Base-by-base conservation (phyloP, 2,329 filamentous ascomycete species). In the Capronia americana region DNA sequence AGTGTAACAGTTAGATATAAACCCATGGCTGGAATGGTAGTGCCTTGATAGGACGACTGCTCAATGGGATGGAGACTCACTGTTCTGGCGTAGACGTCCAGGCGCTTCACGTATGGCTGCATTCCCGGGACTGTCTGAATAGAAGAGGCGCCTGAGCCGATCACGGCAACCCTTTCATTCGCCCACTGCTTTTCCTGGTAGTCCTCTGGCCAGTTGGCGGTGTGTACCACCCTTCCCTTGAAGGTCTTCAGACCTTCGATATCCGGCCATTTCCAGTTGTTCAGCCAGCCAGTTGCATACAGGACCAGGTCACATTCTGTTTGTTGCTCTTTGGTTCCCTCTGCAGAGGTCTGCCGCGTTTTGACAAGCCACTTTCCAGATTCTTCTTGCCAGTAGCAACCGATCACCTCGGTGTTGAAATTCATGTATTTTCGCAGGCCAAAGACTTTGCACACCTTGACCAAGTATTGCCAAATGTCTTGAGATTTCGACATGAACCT, bases 381-480 rank as follows among this genome's bases (percentile, higher is more conserved):
- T 0, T 80, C 77, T 14, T 84, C 81, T 48, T 82, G 73, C 83
- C 82, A 85, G 48, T 79, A 78, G n/a, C 78, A 77, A 3, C 79
- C 79, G 0, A 78, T 73, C 12, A 84, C 78, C 66, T 82, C 75
- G 5, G 79, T 81, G 63, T 82, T 79, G 75, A 85, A 84, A 0
- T 73, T 80, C 80, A 85, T 85, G 73, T 83, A 83, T 67, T 84
- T 84, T 50, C 80, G 77, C 3, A 85, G 75, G 55, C 79, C 80
- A 58, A 83, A 84, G 0, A 77, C 78, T 2, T 83, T 74, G 68
- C 79, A 81, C 14, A 85, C 80, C 67, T 80, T 81, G 58, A 79
- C 72, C 0, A 85, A 76, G 65, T 85, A 85, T 44, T 77, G 75
- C 71, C 78, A 79, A 55, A 84, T 83, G 57, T 83, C 81, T 1